These are phyloP conservation scores for Astragalus glycyphyllos DNA, from an alignment of 306 rosid species.

Conservation along the genomic window DNA sequence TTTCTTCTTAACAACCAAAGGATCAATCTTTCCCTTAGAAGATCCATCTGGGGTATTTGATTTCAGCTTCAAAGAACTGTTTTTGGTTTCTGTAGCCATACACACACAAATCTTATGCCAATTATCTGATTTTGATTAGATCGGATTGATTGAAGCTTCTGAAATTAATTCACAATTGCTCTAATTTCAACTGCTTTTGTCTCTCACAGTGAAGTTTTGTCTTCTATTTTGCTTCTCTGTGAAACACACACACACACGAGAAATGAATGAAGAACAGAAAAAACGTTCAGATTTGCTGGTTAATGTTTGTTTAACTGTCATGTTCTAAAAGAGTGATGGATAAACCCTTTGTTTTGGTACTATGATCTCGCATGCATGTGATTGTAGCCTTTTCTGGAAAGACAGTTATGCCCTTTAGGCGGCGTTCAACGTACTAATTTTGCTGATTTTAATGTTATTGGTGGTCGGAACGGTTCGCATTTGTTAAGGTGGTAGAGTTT, in stretches of 20 bases:
- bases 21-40: conserved; percentile 56
- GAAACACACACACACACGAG: too few relatives aligned
- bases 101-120: conserved; percentile 41
- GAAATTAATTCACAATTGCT: conserved; percentile 3
- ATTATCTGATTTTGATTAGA: conserved; percentile 38
- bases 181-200: not conserved
- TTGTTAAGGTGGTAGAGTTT: not conserved
- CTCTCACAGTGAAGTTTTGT: not conserved
- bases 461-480: not conserved
- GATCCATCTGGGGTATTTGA: conserved; percentile 59
- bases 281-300: conserved; percentile 22
- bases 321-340: not conserved
- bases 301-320: conserved; percentile 25
- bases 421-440: not conserved
- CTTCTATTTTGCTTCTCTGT: not conserved
- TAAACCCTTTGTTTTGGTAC: not conserved
- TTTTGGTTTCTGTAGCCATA: conserved; percentile 63
- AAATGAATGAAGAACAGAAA: not conserved
- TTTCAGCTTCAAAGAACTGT: conserved; percentile 54
- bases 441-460: not conserved
- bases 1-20: conserved; percentile 55
- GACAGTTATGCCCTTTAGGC: conserved; percentile 32
- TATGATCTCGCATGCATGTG: not conserved
- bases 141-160: conserved; percentile 36
- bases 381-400: not conserved